Conservation (phyloP, 1,284 basidiomycete genomes). For the Pseudozyma thailandica region DNA sequence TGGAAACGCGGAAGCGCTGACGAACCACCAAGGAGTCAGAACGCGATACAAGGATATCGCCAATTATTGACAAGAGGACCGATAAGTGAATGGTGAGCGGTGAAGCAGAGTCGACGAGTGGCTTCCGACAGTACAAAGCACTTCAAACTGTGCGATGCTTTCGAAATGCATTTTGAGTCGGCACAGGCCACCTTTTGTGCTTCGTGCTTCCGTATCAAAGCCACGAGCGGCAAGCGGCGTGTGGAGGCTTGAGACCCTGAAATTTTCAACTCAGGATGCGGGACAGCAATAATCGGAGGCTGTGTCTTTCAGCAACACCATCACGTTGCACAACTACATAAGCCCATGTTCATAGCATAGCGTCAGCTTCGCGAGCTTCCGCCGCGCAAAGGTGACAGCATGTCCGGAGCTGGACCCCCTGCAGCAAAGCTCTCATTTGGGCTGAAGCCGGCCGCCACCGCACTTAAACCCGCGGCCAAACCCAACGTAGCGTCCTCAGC, state of each 20-base stretch:
- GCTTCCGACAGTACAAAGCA: too few species aligned
- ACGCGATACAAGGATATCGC: too few species aligned
- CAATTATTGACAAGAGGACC: too few species aligned
- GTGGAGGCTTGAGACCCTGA: constrained; percentile 15
- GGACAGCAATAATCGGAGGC: neutral
- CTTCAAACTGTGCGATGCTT: neutral
- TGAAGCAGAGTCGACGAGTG: too few species aligned
- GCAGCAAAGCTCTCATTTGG: constrained; percentile 51
- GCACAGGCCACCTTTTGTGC: constrained; percentile 14
- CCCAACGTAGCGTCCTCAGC: constrained; percentile 14
- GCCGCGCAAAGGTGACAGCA: neutral
- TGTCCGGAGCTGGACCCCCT: constrained; percentile 17
- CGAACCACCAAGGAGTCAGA: too few species aligned
- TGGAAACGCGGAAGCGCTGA: neutral
- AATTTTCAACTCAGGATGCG: neutral
- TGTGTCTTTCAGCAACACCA: constrained; percentile 1
- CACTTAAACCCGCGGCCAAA: constrained; percentile 4
- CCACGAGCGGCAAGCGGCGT: neutral
- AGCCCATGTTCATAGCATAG: neutral
- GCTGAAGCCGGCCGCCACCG: constrained; percentile 27
- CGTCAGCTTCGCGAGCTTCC: neutral
- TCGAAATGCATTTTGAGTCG: neutral
- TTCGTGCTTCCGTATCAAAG: neutral
- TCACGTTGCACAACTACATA: neutral
- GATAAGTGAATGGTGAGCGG: too few species aligned